phyloP scores from a whole-genome alignment of 495 filamentous ascomycete genomes.

The Talaromyces nanjingensis region DNA sequence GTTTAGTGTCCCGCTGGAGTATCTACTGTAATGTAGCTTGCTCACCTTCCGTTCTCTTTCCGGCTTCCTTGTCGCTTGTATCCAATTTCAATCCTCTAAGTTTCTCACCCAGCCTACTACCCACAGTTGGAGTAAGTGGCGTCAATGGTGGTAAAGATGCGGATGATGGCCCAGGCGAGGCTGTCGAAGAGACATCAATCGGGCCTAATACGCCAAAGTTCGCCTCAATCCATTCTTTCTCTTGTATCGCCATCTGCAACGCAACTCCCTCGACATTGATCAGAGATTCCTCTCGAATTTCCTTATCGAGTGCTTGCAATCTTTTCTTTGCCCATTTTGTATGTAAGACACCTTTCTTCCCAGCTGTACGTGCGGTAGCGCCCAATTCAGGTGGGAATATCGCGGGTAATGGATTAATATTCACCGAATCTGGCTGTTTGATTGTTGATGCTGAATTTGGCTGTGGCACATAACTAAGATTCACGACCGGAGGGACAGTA shows the following conservation, averaged over 20 bases:
- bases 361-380: constrained; percentile 53
- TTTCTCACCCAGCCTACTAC: constrained; percentile 62
- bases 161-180: constrained; percentile 13
- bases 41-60: constrained; percentile 39
- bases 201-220: constrained; percentile 59
- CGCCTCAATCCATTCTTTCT: constrained; percentile 73
- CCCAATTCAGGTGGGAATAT: constrained; percentile 72
- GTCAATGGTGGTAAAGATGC: constrained; percentile 33
- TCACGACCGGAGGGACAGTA: constrained; percentile 59
- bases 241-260: constrained; percentile 70
- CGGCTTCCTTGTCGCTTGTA: constrained; percentile 57
- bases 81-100: constrained; percentile 67
- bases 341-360: constrained; percentile 72
- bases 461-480: constrained; percentile 45
- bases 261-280: constrained; percentile 70
- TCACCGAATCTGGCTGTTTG: constrained; percentile 23
- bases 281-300: constrained; percentile 57
- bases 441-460: constrained; percentile 12
- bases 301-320: constrained; percentile 60
- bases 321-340: constrained; percentile 78
- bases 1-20: no score
- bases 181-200: constrained; percentile 13
- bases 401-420: constrained; percentile 68
- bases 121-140: constrained; percentile 56
- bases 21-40: no score